Percentiles rank a stretch among this genome's conserved stretches.
Evolutionary conservation across 106 monocot species (phyloP).

Genomic region (Amphibolis antarctica): DNA sequence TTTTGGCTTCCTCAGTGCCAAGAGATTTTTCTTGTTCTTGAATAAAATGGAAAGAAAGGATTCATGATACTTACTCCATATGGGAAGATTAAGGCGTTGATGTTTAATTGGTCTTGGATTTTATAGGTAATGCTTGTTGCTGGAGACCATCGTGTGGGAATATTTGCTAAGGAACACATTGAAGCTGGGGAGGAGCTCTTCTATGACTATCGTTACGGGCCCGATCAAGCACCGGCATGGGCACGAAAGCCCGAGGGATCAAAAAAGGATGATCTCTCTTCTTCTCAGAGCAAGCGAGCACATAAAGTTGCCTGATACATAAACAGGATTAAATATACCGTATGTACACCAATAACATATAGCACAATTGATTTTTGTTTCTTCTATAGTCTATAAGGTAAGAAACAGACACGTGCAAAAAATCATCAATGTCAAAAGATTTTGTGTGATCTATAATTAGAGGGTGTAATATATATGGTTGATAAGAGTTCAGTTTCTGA

Average conservation of each 20-base stretch:
- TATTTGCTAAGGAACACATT: constrained; percentile 90
- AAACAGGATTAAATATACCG: background rate
- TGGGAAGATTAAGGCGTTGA: too few species aligned
- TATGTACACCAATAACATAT: background rate
- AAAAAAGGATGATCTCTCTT: constrained; percentile 48
- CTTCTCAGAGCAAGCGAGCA: constrained; percentile 47
- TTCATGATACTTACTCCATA: too few species aligned
- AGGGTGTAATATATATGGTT: too few species aligned
- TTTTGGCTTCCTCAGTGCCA: too few species aligned
- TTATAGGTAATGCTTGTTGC: constrained; percentile 90
- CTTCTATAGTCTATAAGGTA: too few species aligned
- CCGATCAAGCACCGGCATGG: constrained; percentile 91
- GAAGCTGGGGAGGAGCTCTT: constrained; percentile 88
- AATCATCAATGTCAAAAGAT: too few species aligned
- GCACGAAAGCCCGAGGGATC: constrained; percentile 78
- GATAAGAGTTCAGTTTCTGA: too few species aligned
- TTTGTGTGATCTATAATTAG: too few species aligned
- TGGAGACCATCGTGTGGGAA: constrained; percentile 95
- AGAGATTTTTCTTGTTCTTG: too few species aligned
- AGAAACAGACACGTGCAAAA: too few species aligned
- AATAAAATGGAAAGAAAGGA: too few species aligned
- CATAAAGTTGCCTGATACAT: constrained; percentile 74
- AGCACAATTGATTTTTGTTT: too few species aligned
- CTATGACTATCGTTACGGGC: constrained; percentile 92
- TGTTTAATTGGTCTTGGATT: background rate